Percentiles rank a stretch among this genome's conserved stretches.
These are phyloP conservation scores for Cyberlindnera nakhonratchasimensis DNA, from an alignment of 805 yeast species.

Conservation along the genomic window DNA sequence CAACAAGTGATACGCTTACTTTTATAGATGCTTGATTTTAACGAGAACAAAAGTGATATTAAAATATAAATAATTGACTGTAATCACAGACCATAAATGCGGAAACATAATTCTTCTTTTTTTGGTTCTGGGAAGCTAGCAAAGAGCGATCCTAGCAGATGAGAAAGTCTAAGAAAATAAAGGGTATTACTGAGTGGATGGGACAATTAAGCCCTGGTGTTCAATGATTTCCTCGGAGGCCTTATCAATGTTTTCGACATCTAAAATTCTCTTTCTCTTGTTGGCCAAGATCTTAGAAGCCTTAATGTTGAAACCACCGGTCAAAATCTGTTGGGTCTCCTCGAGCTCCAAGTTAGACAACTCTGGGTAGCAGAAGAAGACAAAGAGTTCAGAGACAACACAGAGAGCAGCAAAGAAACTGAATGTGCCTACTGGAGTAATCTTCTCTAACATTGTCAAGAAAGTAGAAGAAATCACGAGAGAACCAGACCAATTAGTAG, in stretches of 20 bases:
- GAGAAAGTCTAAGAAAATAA: too few species aligned
- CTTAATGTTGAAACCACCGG: slow-evolving; percentile 83
- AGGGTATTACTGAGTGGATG: slow-evolving; percentile 2
- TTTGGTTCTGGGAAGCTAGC: too few species aligned
- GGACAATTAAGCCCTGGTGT: slow-evolving; percentile 6
- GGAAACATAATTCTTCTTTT: too few species aligned
- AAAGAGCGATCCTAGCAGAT: too few species aligned
- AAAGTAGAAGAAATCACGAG: slow-evolving; percentile 87
- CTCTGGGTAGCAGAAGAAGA: slow-evolving; percentile 87
- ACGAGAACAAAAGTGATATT: not conserved
- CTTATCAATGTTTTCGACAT: slow-evolving; percentile 25
- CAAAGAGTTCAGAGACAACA: slow-evolving; percentile 65
- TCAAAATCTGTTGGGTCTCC: slow-evolving; percentile 78
- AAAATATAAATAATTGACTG: not conserved
- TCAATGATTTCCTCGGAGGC: slow-evolving; percentile 30
- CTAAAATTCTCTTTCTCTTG: slow-evolving; percentile 31
- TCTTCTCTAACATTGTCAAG: slow-evolving; percentile 87
- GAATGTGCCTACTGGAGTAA: slow-evolving; percentile 95
- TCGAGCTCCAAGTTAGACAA: slow-evolving; percentile 86
- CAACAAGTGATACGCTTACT: slow-evolving; percentile 3
- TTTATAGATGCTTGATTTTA: not conserved
- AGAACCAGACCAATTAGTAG: slow-evolving; percentile 95
- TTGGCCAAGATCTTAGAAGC: slow-evolving; percentile 54
- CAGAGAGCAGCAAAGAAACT: slow-evolving; percentile 84
- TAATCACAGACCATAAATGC: too few species aligned